Percentiles rank a stretch among this genome's conserved stretches.
Conservation (phyloP, 2,329 filamentous ascomycete species). For the Trichophyton rubrum region DNA sequence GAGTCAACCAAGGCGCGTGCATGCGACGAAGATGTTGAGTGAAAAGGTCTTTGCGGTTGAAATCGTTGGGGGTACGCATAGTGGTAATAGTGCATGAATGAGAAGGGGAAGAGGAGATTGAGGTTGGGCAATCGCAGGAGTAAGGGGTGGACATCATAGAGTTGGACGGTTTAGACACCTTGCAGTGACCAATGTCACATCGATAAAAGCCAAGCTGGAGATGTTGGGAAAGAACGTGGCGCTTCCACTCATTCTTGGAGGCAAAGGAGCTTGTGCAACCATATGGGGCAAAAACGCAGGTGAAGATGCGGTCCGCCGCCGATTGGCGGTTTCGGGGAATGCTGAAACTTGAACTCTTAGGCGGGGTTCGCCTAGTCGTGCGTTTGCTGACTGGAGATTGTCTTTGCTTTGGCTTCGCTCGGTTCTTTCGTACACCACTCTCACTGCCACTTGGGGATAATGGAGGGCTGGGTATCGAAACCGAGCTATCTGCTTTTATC, state of each 20-base stretch:
- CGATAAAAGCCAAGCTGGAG: constrained; percentile 61
- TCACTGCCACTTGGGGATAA: not conserved
- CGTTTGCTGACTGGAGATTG: constrained; percentile 2
- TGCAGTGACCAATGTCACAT: constrained; percentile 54
- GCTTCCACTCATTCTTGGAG: constrained; percentile 91
- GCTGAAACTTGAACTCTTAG: not conserved
- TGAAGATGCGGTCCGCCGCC: constrained; percentile 36
- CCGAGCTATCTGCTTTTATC: not conserved
- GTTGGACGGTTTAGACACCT: constrained; percentile 18
- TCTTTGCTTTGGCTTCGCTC: not conserved
- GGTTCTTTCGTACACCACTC: not conserved
- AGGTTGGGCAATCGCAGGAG: constrained; percentile 17
- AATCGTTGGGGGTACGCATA: constrained; percentile 45
- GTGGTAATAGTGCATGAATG: constrained; percentile 1
- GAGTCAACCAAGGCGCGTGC: constrained; percentile 49
- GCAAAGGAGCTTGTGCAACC: constrained; percentile 62
- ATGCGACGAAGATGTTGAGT: constrained; percentile 78
- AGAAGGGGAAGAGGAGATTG: constrained; percentile 6
- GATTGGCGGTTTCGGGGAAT: constrained; percentile 3
- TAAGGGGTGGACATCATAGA: constrained; percentile 14
- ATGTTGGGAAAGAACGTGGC: constrained; percentile 72
- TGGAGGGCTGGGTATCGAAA: not conserved
- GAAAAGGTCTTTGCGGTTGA: constrained; percentile 88
- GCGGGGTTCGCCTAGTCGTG: not conserved
- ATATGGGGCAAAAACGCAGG: constrained; percentile 67